Conservation (phyloP, 176 grass and related monocot genomes). For the Phragmites australis region DNA sequence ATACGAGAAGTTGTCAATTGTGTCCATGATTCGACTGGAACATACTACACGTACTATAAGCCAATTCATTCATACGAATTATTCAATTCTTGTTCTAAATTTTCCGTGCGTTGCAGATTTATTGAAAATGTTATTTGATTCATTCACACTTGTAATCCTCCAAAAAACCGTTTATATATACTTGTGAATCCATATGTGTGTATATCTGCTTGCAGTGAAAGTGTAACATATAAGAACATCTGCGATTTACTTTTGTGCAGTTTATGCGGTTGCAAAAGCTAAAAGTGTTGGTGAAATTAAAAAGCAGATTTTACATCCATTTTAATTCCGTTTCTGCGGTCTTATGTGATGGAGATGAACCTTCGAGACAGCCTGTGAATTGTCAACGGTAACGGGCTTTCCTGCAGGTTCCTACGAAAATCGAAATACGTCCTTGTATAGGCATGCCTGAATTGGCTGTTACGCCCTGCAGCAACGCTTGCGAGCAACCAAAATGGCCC, state of each 20-base stretch:
- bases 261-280: background rate
- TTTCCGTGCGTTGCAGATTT: background rate
- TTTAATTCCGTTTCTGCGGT: too few species aligned
- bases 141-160: background rate
- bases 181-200: background rate
- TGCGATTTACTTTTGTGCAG: background rate
- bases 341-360: too few species aligned
- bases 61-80: slow-evolving; percentile 29
- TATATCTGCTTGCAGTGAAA: background rate
- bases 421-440: too few species aligned
- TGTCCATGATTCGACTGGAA: background rate
- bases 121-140: slow-evolving; percentile 27
- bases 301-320: too few species aligned
- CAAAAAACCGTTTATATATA: background rate
- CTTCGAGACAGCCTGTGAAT: too few species aligned
- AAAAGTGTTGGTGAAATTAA: too few species aligned
- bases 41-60: background rate
- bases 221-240: background rate
- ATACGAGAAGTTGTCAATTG: background rate
- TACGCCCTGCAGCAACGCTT: too few species aligned
- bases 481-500: too few species aligned
- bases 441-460: too few species aligned
- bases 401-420: too few species aligned
- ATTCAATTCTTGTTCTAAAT: background rate
- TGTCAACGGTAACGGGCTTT: too few species aligned